These are phyloP conservation scores for Sordariomycetes sp. DNA, from an alignment of 2,329 filamentous ascomycete species.

Conservation along the genomic window DNA sequence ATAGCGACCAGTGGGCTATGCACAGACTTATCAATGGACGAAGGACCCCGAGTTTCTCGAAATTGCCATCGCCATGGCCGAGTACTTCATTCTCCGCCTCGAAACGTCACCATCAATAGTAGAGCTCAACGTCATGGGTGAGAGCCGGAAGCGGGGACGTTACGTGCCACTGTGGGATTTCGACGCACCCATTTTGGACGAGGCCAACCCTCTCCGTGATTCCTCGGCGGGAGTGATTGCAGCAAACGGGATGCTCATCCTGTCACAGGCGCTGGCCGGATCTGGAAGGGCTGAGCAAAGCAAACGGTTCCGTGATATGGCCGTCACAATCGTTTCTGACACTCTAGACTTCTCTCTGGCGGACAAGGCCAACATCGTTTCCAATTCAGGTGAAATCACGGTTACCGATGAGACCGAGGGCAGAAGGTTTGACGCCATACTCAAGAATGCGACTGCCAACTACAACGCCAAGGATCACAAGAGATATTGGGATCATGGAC, in stretches of 20 bases:
- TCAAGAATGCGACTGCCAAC: constrained; percentile 23
- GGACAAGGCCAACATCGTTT: not conserved
- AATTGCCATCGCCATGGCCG: constrained; percentile 33
- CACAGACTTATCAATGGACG: constrained; percentile 39
- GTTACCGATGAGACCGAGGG: constrained; percentile 3
- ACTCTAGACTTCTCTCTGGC: constrained; percentile 17
- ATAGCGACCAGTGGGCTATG: constrained; percentile 39
- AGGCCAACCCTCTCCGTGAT: constrained; percentile 17
- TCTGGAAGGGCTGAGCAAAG: constrained; percentile 8
- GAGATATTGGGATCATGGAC: constrained; percentile 24
- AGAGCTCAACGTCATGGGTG: constrained; percentile 7
- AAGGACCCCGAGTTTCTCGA: constrained; percentile 31
- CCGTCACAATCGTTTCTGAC: constrained; percentile 19
- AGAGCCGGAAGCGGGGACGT: constrained; percentile 6
- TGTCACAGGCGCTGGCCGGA: constrained; percentile 22
- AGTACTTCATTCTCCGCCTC: constrained; percentile 37
- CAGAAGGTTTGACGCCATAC: constrained; percentile 17
- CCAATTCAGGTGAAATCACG: not conserved
- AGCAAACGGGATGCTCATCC: constrained; percentile 29
- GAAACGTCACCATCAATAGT: constrained; percentile 17
- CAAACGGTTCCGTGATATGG: constrained; percentile 13
- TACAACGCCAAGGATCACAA: constrained; percentile 17
- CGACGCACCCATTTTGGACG: constrained; percentile 30
- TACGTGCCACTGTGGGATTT: constrained; percentile 31
- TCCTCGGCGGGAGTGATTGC: constrained; percentile 28